phyloP scores from a whole-genome alignment of 2,329 filamentous ascomycete genomes.

The Fusarium redolens region DNA sequence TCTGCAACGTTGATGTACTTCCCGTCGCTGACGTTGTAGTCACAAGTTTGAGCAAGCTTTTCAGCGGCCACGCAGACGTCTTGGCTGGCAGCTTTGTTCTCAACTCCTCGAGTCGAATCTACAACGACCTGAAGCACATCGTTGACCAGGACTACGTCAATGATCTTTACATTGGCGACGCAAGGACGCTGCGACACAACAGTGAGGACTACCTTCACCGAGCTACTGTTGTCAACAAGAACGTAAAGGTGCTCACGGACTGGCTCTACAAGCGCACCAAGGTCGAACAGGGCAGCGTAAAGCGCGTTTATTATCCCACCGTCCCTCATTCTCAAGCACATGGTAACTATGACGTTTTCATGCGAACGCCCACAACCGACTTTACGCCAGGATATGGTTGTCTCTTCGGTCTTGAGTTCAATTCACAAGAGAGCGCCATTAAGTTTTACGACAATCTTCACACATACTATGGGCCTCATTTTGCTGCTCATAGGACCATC shows the following conservation, averaged over 20 bases:
- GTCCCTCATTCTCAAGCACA: background rate
- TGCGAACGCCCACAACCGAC: background rate
- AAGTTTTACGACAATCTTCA: background rate
- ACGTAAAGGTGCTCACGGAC: background rate
- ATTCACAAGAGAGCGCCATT: background rate
- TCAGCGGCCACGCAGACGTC: background rate
- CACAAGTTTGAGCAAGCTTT: background rate
- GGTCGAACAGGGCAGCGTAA: background rate
- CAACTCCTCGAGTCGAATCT: background rate
- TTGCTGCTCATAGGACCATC: background rate
- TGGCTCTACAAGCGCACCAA: background rate
- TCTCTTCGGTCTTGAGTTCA: background rate
- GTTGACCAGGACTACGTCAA: background rate
- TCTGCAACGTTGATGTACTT: background rate
- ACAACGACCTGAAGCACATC: background rate
- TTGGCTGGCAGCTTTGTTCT: background rate
- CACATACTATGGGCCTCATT: background rate
- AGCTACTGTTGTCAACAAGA: background rate
- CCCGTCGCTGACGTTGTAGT: background rate
- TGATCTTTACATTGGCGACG: background rate
- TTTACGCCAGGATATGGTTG: background rate
- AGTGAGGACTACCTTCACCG: background rate
- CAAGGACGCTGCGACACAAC: background rate
- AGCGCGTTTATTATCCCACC: background rate
- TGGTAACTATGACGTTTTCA: background rate